Evolutionary conservation across 257 asterid species (phyloP), one percentile per base, ranked within the genome.

Genomic region (Mitragyna speciosa): DNA sequence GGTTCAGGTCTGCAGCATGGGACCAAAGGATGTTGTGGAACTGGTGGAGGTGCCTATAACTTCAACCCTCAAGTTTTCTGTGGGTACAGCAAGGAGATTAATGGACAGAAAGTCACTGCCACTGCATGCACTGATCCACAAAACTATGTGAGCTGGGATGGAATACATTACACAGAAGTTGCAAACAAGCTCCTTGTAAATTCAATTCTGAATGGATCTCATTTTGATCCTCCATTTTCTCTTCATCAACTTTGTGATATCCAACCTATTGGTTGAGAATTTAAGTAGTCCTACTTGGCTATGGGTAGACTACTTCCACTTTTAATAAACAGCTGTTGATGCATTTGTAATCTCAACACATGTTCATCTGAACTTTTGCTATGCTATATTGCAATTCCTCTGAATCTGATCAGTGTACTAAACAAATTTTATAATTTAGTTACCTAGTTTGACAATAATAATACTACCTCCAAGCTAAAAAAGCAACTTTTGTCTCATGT

Each of bases 131-230:
- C 41, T 16, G 97, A 91, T 67, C 97, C 97, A 20, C 63, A 90
- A 79, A 85, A 83, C 14, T 90, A 90, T 64, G 97, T 91, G 1
- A 91, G 94, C 70, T 93, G 94, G 93, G 94, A 93, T 80, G 98
- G 97, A 59, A 83, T 88, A 76, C 97, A 93, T 85, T 89, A 92
- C n/a, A 89, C 97, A 3, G 97, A 93, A 82, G 94, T 96, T 73
- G 97, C 98, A 67, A 94, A 94, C 86, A 90, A 87, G 86, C 76
- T 86, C 76, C 86, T 85, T 70, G 89, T 91, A 39, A 33, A 85
- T 84, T 90, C 91, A 54, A 88, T 90, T 33, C 87, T 92, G 26
- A 80, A 82, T 77, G 91, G 92, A 69, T 89, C 94, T 30, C 77
- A 76, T 80, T 90, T 79, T 73, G 89, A 89, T 85, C 93, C 92